Percentiles rank a stretch among this genome's conserved stretches.
Conservation (phyloP, 2,329 filamentous ascomycete species). For the Lanzia echinophila region DNA sequence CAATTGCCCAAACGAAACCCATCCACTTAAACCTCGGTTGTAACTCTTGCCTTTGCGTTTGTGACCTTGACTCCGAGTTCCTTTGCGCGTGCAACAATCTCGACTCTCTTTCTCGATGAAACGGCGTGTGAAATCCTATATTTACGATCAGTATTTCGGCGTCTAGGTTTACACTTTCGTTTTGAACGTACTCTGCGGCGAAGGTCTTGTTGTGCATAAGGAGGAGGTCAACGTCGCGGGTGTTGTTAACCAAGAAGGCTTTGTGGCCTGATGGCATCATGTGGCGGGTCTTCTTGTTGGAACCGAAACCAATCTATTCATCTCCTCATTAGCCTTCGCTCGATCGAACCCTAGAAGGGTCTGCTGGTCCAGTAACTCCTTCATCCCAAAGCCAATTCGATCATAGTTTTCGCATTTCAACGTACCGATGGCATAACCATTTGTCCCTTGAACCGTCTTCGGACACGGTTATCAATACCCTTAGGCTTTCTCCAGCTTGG, state of each 20-base stretch:
- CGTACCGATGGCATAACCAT: conserved; percentile 97
- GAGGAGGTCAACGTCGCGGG: conserved; percentile 90
- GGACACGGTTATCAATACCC: conserved; percentile 98
- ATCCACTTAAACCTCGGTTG: conserved; percentile 68
- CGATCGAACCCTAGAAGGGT: background rate
- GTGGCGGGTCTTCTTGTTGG: conserved; percentile 99
- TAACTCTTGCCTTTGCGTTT: conserved; percentile 98
- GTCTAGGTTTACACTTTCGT: background rate
- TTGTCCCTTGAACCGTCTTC: conserved; percentile 94
- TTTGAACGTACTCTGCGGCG: conserved; percentile 82
- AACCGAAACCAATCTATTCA: conserved; percentile 91
- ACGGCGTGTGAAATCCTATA: conserved; percentile 92
- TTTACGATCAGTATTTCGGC: conserved; percentile 32
- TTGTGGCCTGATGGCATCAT: conserved; percentile 99
- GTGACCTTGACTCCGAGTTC: conserved; percentile 99
- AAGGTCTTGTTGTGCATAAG: conserved; percentile 99
- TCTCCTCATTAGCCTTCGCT: conserved; percentile 20
- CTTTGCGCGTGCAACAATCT: conserved; percentile 96
- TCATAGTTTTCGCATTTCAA: conserved; percentile 26
- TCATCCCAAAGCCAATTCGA: background rate
- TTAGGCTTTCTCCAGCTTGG: conserved; percentile 98
- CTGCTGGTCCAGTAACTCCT: too few relatives aligned
- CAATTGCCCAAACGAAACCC: conserved; percentile 29
- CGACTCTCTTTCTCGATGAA: conserved; percentile 96
- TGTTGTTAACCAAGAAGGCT: conserved; percentile 98